Evolutionary conservation across 371 early-diverging fungal genomes (phyloP).

Genomic region (Cokeromyces recurvatus): DNA sequence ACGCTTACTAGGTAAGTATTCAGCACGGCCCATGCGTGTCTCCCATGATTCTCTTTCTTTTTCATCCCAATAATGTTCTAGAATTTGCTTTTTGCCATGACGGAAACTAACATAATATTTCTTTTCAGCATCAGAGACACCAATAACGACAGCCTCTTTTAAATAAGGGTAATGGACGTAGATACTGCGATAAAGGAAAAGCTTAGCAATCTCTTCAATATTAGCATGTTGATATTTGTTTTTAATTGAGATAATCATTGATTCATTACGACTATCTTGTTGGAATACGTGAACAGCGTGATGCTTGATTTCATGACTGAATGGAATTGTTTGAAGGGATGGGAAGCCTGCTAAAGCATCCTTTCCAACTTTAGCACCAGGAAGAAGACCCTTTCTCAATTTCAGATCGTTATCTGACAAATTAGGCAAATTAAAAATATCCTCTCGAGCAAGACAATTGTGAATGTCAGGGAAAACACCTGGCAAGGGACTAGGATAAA

Average conservation of each 20-base stretch:
- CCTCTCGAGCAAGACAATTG: constrained; percentile 47
- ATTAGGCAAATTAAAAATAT: constrained; percentile 47
- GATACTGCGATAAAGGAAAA: constrained; percentile 55
- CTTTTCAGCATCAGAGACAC: constrained; percentile 66
- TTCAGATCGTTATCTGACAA: constrained; percentile 23
- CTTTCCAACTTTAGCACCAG: constrained; percentile 66
- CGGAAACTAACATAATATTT: constrained; percentile 55
- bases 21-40: constrained; percentile 55
- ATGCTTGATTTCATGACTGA: constrained; percentile 60
- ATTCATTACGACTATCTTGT: constrained; percentile 75
- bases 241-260: constrained; percentile 67
- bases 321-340: constrained; percentile 72
- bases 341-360: constrained; percentile 89
- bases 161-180: constrained; percentile 85
- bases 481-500: constrained; percentile 67
- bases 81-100: constrained; percentile 36
- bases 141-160: constrained; percentile 72
- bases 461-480: constrained; percentile 66
- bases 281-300: constrained; percentile 88
- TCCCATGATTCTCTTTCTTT: constrained; percentile 48
- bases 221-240: constrained; percentile 48
- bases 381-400: constrained; percentile 60
- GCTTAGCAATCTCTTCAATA: constrained; percentile 45
- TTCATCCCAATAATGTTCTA: constrained; percentile 45
- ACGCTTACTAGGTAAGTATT: constrained; percentile 51